Conservation (phyloP, 768 basidiomycete genomes). For the Cyclocybe cylindracea region DNA sequence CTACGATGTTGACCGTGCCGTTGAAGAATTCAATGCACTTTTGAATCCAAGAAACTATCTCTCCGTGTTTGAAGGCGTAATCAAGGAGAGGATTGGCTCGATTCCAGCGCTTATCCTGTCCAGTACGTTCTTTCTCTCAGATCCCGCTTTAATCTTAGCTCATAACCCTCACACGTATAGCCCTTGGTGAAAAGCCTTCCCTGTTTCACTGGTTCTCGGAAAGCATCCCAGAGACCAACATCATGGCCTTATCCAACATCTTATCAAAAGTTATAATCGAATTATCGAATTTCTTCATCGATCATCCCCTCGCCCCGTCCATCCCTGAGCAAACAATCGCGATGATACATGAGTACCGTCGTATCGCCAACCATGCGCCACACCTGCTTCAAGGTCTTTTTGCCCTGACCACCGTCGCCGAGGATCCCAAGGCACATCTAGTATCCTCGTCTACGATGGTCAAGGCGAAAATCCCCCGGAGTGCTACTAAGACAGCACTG, state of each 20-base stretch:
- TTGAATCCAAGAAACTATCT: slow-evolving; percentile 21
- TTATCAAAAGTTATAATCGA: slow-evolving; percentile 1
- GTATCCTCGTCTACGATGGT: slow-evolving; percentile 8
- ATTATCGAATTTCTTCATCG: slow-evolving; percentile 11
- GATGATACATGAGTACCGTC: slow-evolving; percentile 10
- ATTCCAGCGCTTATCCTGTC: slow-evolving; percentile 26
- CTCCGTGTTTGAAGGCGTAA: slow-evolving; percentile 20
- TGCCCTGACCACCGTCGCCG: slow-evolving; percentile 10
- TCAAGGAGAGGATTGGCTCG: slow-evolving; percentile 14
- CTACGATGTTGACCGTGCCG: slow-evolving; percentile 18
- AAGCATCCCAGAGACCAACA: slow-evolving; percentile 26
- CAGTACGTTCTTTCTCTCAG: slow-evolving; percentile 11
- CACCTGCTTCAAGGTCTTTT: slow-evolving; percentile 21
- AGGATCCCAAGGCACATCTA: background rate
- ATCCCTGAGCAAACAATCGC: background rate
- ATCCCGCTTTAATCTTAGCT: background rate
- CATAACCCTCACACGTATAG: slow-evolving; percentile 1
- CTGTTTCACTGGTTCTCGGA: slow-evolving; percentile 26
- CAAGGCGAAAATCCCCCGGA: slow-evolving; percentile 16
- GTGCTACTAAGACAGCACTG: slow-evolving; percentile 6
- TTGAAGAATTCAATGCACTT: slow-evolving; percentile 20
- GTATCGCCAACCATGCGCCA: slow-evolving; percentile 22
- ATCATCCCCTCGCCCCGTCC: slow-evolving; percentile 1
- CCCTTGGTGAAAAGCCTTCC: slow-evolving; percentile 6
- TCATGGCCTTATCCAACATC: slow-evolving; percentile 4